Evolutionary conservation across 2,329 filamentous ascomycete species (phyloP), one percentile per base, ranked within the genome.

Genomic region (Blastomyces silverae): DNA sequence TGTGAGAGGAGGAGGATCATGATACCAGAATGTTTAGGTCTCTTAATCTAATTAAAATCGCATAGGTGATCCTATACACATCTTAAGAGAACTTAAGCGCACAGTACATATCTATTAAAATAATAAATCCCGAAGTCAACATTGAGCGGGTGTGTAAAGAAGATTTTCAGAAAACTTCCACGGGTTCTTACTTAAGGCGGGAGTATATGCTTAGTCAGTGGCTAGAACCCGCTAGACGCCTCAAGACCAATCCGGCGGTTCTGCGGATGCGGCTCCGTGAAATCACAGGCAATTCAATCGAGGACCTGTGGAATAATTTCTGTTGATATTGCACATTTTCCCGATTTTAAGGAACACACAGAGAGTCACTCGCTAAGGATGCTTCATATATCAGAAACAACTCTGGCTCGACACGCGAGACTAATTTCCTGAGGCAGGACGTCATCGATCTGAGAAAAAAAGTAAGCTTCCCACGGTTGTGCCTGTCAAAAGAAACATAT

Each of bases 401-500:
- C 37, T 31, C n/a, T 44, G 31, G 28, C 1, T 58, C 31, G 15
- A 39, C 28, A 20, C 17, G 20, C 55, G 39, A 58, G 39, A 44
- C 37, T 59, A 59, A 59, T 39, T 59, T 42, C 56, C 20, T 39
- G 34, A 59, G 11, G 37, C 56, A 59, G 37, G 42, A 59, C 39
- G 56, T 59, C 34, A 59, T 59, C 15, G 37, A 44, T 42, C 37
- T 28, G 17, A 44, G 7, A 44, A 44, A 15, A 4, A 44, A 44
- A 11, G 1, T 44, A 44, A 44, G 42, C 42, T 17, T 20, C 17
- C 42, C 34, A 37, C 10, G 34, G 34, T 17, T 44, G 11, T 25
- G 59, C 52, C 64, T n/a, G 6, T 39, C 1, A 25, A 28, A 31
- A 42, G 3, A 42, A 58, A 42, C 6, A 58, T 10, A 58, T 11